phyloP scores from a whole-genome alignment of 495 filamentous ascomycete genomes.

The Penicillium coffeae region DNA sequence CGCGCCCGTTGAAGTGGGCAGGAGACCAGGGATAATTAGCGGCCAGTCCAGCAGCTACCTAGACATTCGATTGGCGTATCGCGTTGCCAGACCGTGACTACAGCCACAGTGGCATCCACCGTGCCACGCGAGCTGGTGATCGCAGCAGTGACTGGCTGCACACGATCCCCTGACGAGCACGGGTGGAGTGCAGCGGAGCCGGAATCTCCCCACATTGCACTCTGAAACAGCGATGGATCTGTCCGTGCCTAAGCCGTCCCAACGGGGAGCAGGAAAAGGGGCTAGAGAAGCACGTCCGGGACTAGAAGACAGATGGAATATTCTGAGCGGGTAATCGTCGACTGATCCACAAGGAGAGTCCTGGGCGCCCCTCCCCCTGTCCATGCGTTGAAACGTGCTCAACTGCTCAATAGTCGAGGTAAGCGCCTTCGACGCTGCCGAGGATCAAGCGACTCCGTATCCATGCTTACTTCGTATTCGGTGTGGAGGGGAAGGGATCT shows the following conservation, averaged over 20 bases:
- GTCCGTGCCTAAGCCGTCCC: slow-evolving; percentile 21
- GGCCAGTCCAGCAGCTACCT: too few species aligned
- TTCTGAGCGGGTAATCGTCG: too few species aligned
- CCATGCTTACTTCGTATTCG: background rate
- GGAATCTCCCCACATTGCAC: slow-evolving; percentile 22
- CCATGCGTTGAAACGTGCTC: too few species aligned
- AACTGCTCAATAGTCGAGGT: too few species aligned
- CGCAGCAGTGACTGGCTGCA: slow-evolving; percentile 4
- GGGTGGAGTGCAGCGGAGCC: slow-evolving; percentile 7
- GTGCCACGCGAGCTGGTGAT: slow-evolving; percentile 1
- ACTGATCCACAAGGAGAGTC: too few species aligned
- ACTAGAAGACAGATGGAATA: slow-evolving; percentile 8
- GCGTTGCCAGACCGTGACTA: background rate
- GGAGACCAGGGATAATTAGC: too few species aligned
- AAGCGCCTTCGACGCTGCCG: too few species aligned
- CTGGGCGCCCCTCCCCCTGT: too few species aligned
- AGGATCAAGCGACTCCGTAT: too few species aligned
- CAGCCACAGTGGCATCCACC: slow-evolving; percentile 14
- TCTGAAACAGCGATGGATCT: slow-evolving; percentile 26
- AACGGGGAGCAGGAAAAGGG: slow-evolving; percentile 11
- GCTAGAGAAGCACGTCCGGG: background rate
- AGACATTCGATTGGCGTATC: background rate
- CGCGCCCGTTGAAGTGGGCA: too few species aligned
- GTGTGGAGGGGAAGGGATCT: background rate
- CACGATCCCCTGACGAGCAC: slow-evolving; percentile 10